A percentile compares a stretch with the other conserved stretches of the same genome.
Evolutionary conservation across 495 filamentous ascomycete species (phyloP).

Genomic region (Penicillium arizonense): DNA sequence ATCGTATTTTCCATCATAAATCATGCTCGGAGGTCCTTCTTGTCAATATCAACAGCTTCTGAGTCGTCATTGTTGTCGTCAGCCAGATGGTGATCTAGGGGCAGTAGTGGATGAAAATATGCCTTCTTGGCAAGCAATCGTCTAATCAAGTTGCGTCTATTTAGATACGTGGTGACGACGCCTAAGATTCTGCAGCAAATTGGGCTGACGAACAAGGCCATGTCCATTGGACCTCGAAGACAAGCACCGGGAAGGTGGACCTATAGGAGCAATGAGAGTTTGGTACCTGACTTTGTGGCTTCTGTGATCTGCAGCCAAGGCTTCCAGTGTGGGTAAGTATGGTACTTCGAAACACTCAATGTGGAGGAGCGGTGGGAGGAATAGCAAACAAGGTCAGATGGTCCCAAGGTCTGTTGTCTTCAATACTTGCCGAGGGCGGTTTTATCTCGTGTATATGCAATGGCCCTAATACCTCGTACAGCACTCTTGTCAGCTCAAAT

Average conservation of each 20-base stretch:
- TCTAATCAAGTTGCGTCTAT: neutral
- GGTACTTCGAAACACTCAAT: neutral
- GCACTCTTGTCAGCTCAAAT: too few relatives aligned
- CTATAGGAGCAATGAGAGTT: neutral
- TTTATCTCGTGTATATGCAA: too few relatives aligned
- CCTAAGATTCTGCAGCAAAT: neutral
- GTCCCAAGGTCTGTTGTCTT: neutral
- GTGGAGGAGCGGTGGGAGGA: neutral
- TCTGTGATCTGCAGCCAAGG: neutral
- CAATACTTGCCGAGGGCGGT: neutral
- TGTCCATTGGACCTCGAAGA: neutral
- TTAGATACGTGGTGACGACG: neutral
- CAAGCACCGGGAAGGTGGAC: neutral
- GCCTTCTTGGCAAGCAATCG: neutral
- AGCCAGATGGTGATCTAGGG: neutral
- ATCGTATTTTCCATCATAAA: neutral
- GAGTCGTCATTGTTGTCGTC: slow-evolving; percentile 6
- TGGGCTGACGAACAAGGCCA: neutral
- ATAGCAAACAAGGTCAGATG: neutral
- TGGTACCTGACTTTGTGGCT: neutral
- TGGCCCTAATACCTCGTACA: too few relatives aligned
- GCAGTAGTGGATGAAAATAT: neutral
- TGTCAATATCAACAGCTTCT: neutral
- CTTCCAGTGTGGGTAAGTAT: neutral
- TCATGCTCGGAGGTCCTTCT: neutral